These are phyloP conservation scores for Metschnikowia rubicola DNA, from an alignment of 805 yeast genomes.

Conservation along the genomic window DNA sequence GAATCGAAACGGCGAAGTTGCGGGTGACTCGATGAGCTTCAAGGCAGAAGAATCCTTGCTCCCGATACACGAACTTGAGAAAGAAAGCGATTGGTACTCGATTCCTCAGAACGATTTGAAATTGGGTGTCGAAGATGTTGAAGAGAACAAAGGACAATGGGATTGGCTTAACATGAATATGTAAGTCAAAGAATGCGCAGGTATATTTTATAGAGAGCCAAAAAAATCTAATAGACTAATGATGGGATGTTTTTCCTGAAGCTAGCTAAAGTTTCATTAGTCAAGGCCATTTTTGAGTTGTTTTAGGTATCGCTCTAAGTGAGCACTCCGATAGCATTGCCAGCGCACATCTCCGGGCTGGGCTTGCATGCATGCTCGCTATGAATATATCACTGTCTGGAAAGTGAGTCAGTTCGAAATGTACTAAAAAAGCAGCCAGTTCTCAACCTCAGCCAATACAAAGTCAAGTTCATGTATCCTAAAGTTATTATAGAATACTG, in stretches of 20 bases:
- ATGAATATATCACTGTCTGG: not conserved
- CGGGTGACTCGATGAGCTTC: not conserved
- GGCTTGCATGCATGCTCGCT: not conserved
- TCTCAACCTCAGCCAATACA: not conserved
- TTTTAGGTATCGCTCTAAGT: too few relatives aligned
- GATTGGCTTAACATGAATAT: slow-evolving; percentile 47
- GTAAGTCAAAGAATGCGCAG: slow-evolving; percentile 14
- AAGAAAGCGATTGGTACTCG: slow-evolving; percentile 18
- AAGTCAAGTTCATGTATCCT: slow-evolving; percentile 35
- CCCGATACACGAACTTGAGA: slow-evolving; percentile 11
- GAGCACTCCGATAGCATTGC: too few relatives aligned
- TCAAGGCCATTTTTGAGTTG: too few relatives aligned
- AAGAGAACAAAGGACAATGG: slow-evolving; percentile 29
- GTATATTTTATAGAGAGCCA: too few relatives aligned
- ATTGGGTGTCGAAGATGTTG: slow-evolving; percentile 10
- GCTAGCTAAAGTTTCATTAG: too few relatives aligned
- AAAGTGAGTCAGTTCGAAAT: not conserved
- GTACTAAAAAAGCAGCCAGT: not conserved
- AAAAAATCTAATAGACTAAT: too few relatives aligned
- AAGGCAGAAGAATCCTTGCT: slow-evolving; percentile 7
- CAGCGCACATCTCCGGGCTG: too few relatives aligned
- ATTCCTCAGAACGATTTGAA: slow-evolving; percentile 14
- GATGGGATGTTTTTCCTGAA: too few relatives aligned
- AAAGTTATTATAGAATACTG: slow-evolving; percentile 70
- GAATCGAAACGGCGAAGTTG: not conserved